Base-by-base conservation (phyloP, 108 stramenopile genomes). In the Heterococcus sp. region DNA sequence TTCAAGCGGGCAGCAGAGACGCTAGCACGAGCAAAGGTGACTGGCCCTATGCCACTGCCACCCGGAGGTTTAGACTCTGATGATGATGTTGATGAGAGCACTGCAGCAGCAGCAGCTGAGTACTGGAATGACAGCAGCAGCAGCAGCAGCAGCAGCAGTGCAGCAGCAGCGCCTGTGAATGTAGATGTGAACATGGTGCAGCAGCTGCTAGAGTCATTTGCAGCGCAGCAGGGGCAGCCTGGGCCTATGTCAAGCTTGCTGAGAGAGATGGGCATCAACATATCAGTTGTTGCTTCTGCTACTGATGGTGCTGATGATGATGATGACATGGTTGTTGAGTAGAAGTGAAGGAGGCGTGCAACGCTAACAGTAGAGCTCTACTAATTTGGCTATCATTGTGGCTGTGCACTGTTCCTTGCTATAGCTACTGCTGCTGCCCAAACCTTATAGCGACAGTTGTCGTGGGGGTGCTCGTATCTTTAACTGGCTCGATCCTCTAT, bases 161-260 rank as follows among this genome's bases (percentile, higher is more conserved):
- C 46, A 8, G 46, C 46, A 21, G 46, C 46, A 14, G n/a, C n/a
- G 37, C 78, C 78, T 32, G 79, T 81, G 1, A 72, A 81, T 63
- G 72, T 81, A 21, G 79, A 81, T 67, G 66, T 81, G 72, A 81
- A 81, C 21, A 21, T 81, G 79, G 79, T 81, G 21, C 72, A 73
- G 31, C 46, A 73, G 35, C 63, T 81, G 65, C 69, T 81, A 21
- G 79, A 81, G 38, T 81, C 79, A 34, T 72, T 37, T 5, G 69
- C 33, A 38, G 40, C 71, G 65, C 79, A 81, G 31, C 72, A 72
- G 65, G 79, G 79, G 72, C 32, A 66, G 37, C 72, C 79, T 27
- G 79, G 79, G 11, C 79, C 79, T 46, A 72, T 72, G 29, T 73
- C 79, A 33, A 81, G 72, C 35, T 26, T 81, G n/a, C 79, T 81